Evolutionary conservation across 1,284 basidiomycete genomes (phyloP).

Genomic region (Pyrrhoderma noxium): DNA sequence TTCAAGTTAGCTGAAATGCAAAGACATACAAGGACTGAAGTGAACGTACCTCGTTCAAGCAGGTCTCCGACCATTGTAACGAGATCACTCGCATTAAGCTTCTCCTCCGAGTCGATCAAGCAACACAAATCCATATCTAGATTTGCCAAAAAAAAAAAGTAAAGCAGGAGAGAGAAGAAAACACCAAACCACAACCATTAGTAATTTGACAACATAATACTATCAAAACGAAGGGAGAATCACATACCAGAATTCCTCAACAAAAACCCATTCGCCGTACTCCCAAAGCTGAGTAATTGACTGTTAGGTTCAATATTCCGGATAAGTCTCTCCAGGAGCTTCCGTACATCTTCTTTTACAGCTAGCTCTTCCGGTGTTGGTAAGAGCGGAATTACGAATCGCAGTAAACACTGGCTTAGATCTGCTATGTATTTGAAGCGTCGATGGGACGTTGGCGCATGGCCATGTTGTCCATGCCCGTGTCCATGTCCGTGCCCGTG

Average conservation of each 20-base stretch:
- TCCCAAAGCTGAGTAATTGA: slow-evolving; percentile 89
- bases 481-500: neutral
- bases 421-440: slow-evolving; percentile 56
- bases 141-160: neutral
- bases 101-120: slow-evolving; percentile 80
- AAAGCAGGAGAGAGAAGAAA: neutral
- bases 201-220: neutral
- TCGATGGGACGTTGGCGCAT: slow-evolving; percentile 5
- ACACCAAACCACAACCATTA: neutral
- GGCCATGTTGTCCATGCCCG: neutral
- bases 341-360: slow-evolving; percentile 93
- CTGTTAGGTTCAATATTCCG: slow-evolving; percentile 90
- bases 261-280: slow-evolving; percentile 91
- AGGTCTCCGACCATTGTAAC: slow-evolving; percentile 92
- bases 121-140: slow-evolving; percentile 98
- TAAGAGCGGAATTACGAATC: slow-evolving; percentile 85
- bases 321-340: slow-evolving; percentile 90
- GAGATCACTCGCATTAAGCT: slow-evolving; percentile 75
- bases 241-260: slow-evolving; percentile 85
- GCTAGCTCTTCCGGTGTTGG: slow-evolving; percentile 85
- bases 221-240: neutral
- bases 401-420: slow-evolving; percentile 64
- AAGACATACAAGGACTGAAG: slow-evolving; percentile 8
- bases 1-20: neutral
- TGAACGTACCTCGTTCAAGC: slow-evolving; percentile 71